These are phyloP conservation scores for Paramecium caudatum DNA, from an alignment of 73 alveolate genomes.

Conservation along the genomic window DNA sequence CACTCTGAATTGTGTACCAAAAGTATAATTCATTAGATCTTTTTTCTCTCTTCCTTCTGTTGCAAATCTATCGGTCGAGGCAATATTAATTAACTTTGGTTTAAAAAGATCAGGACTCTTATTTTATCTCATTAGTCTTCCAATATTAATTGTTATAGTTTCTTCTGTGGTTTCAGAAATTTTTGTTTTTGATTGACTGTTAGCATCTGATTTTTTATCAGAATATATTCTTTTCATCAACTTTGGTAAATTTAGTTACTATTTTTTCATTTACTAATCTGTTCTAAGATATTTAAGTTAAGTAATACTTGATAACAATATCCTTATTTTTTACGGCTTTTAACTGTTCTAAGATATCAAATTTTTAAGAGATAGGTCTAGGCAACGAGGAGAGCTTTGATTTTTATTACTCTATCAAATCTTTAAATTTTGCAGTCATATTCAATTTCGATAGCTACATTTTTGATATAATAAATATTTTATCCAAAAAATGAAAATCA, in stretches of 20 bases:
- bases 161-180: background rate
- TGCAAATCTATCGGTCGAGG: background rate
- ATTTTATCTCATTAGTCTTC: background rate
- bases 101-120: background rate
- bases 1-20: background rate
- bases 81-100: background rate
- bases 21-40: background rate
- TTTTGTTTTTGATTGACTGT: background rate
- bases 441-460: background rate
- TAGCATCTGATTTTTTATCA: background rate
- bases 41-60: background rate
- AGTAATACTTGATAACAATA: background rate
- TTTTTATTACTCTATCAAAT: slow-evolving; percentile 20
- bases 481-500: too few species aligned
- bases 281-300: background rate
- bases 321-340: background rate
- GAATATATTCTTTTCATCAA: slow-evolving; percentile 39
- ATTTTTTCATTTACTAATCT: background rate
- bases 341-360: background rate
- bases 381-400: background rate
- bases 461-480: slow-evolving; percentile 2
- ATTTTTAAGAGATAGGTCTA: background rate
- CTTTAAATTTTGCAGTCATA: slow-evolving; percentile 1
- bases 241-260: background rate
- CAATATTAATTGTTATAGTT: background rate